Conservation (phyloP, 2,329 filamentous ascomycete species). For the Myriosclerotinia curreyana region DNA sequence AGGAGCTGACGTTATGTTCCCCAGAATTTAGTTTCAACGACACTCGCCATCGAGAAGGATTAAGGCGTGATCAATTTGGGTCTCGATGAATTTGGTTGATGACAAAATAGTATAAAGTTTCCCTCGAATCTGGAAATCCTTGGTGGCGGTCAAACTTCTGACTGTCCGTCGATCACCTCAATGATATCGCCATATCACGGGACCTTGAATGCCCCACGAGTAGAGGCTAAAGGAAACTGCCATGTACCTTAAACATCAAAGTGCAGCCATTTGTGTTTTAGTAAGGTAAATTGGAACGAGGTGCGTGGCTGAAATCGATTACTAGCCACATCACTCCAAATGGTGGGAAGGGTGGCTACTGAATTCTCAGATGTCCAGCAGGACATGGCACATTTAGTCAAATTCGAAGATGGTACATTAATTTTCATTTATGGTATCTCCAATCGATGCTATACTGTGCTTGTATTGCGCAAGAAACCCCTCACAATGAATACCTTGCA, state of each 20-base stretch:
- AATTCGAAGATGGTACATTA: neutral
- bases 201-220: neutral
- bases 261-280: no score
- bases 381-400: neutral
- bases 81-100: neutral
- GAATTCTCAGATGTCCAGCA: no score
- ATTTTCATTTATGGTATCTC: conserved; percentile 9
- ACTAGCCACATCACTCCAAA: no score
- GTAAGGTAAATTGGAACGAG: no score
- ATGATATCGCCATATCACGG: conserved; percentile 20
- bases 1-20: conserved; percentile 10
- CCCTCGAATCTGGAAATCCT: neutral
- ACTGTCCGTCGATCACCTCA: conserved; percentile 8
- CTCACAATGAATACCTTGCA: neutral
- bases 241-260: no score
- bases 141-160: conserved; percentile 7
- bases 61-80: conserved; percentile 15
- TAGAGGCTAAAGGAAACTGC: no score
- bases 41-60: conserved; percentile 12
- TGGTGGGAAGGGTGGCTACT: no score
- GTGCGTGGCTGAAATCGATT: no score
- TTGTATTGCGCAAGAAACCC: neutral
- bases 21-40: neutral
- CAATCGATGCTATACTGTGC: neutral
- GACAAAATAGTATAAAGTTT: conserved; percentile 13